Base-by-base conservation (phyloP, 163 green algal genomes). In the Chlamydomonas reinhardtii region DNA sequence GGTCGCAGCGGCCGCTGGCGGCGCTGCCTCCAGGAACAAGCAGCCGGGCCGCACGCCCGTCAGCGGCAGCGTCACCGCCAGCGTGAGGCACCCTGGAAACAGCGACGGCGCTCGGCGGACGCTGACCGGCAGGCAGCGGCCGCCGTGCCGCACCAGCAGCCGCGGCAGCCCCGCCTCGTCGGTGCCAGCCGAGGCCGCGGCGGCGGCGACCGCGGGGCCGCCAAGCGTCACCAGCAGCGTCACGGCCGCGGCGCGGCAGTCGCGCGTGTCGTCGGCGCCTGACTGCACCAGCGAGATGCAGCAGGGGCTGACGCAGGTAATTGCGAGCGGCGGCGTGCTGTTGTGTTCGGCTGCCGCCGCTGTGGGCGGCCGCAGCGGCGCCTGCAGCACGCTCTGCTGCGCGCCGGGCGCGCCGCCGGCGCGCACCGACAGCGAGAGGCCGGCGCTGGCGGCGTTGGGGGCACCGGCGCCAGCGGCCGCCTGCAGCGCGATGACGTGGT, bases 241-340 rank as follows among this genome's bases (percentile, higher is more conserved):
- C 34, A 86, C 14, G 2, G 70, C 65, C 29, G 43, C 25, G 64
- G 66, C 43, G 39, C 66, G 43, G 39, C 66, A 25, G 76, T 84
- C 76, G n/a, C 76, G 76, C 2, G 76, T 84, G 64, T 84, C 76
- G 29, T 76, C 77, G 31, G 29, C 66, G n/a, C 48, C 27, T 11
- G 77, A 4, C n/a, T 78, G 52, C 6, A 17, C 27, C 34, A 86
- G 56, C 6, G 56, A 8, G 19, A 73, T 71, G 59, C 80, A 86
- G 69, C 80, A 86, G 15, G 80, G 80, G 19, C 24, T 78, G 31
- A 86, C 70, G 71, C 80, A 86, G 12, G 70, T 31, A 22, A 86
- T 74, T 27, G 54, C 48, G 24, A 59, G 69, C n/a, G 79, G 54
- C 52, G 31, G 31, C 15, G 22, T 32, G 43, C 12, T 34, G 48